Evolutionary conservation across 2,329 filamentous ascomycete genomes (phyloP), one percentile per base, ranked within the genome.

Genomic region (Rasamsonia emersonii): DNA sequence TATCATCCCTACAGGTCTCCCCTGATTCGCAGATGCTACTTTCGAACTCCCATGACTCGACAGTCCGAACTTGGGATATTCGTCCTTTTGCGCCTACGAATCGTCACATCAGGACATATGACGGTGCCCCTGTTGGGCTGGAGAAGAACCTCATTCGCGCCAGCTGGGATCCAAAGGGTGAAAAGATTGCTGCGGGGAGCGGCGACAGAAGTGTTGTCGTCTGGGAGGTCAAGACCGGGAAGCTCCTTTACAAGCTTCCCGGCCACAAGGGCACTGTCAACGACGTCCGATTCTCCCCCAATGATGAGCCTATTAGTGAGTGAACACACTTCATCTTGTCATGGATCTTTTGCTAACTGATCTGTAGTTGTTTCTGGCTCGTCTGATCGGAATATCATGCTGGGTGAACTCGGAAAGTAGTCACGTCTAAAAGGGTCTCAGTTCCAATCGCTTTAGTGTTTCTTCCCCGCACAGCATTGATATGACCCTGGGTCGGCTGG

Each of bases 211-310:
- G 81, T 5, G 86, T 86, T 11, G 80, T 93, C 9, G 77, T 96
- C 7, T 98, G 91, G 91, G 88, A 91, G 30, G 77, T 70, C 35
- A 79, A 84, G 53, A 82, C 75, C n/a, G 88, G 84, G 37, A 96
- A 93, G 65, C 68, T 98, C 47, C 59, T 93, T 42, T 93, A 95
- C 62, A 96, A 96, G 62, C 70, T 98, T 32, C 91, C 91, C 1
- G 91, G 91, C 1, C 91, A 98, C 58, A 91, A 86, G 61, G 91
- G 89, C 19, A 85, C 84, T 0, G 91, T 96, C 31, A 98, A 96
- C 55, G 86, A 89, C 56, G 89, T 89, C 33, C 82, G 93, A 46
- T 93, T 98, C 54, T 81, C 85, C 29, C 86, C 89, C 4, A 74
- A 75, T 23, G 76, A 81, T 39, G 86, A 95, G 47, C 86, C 86